Conservation (phyloP, 2,329 filamentous ascomycete species). For the Trichophaea hybrida region DNA sequence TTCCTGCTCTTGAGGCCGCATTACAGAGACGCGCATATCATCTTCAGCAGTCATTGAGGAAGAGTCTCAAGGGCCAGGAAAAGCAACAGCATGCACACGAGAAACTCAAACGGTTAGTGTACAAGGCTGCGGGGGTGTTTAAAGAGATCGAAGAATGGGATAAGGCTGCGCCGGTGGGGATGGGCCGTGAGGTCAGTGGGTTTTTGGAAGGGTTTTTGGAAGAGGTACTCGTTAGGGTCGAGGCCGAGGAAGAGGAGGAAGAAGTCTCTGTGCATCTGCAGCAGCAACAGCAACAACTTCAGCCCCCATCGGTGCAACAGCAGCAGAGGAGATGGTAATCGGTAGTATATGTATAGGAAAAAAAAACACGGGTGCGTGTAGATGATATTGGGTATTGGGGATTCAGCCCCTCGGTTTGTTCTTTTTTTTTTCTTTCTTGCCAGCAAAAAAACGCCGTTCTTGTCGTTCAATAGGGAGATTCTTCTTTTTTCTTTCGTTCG, state of each 20-base stretch:
- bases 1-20: conserved; percentile 82
- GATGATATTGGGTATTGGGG: background rate
- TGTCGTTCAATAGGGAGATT: background rate
- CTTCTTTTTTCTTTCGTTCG: background rate
- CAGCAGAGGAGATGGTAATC: background rate
- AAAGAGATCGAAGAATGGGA: conserved; percentile 84
- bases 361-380: background rate
- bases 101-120: conserved; percentile 63
- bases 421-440: no score
- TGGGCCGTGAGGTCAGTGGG: conserved; percentile 78
- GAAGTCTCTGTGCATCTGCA: background rate
- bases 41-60: conserved; percentile 34
- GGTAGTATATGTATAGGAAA: background rate
- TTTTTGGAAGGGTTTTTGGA: conserved; percentile 87
- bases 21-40: conserved; percentile 59
- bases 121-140: conserved; percentile 69
- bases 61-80: conserved; percentile 19
- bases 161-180: conserved; percentile 71
- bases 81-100: conserved; percentile 55
- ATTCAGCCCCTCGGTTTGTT: background rate
- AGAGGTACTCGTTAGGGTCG: conserved; percentile 81
- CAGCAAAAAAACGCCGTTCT: no score
- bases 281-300: background rate
- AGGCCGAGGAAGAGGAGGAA: conserved; percentile 65
- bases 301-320: background rate